Evolutionary conservation across 176 grass and related monocot species (phyloP), one percentile per base, ranked within the genome.

Genomic region (Panicum miliaceum): DNA sequence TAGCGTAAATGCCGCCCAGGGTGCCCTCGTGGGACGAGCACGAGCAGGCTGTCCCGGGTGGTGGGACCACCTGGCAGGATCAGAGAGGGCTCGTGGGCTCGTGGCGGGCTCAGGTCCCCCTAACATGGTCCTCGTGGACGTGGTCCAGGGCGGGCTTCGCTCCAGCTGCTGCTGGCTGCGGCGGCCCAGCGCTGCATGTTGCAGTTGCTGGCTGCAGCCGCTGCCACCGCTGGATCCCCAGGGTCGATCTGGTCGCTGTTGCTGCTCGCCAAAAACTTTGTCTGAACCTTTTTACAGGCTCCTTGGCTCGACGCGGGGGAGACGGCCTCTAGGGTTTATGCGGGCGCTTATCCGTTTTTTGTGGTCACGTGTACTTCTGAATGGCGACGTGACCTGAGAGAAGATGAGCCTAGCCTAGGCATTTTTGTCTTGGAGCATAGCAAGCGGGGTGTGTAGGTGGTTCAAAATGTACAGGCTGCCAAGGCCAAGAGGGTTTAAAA

Each of bases 221-320:
- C 78, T 79, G 71, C 51, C 52, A 29, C 75, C 29, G 40, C 84
- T 69, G 51, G 67, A 68, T 69, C 64, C 64, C 78, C 79, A 90
- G 84, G 84, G 84, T 80, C 45, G 84, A 86, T 86, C 80, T 83
- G 54, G 81, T 76, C 64, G 36, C 35, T 53, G 77, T 50, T 36
- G 87, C 77, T 34, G 71, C 26, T 85, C 23, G 76, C 50, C 82
- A 35, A 42, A 27, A 66, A 19, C 6, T n/a, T 46, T 72, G 36
- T 42, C 73, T 66, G 46, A 42, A 59, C 32, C 32, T 77, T 89
- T 73, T 78, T 72, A 83, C 79, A 60, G 84, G 45, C 71, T 38
- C 86, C 71, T 78, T 20, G 4, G 27, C 40, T 42, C 62, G 50
- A 75, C 29, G 82, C 68, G 74, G 75, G 3, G 68, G 10, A 58